Conservation (phyloP, 2,329 filamentous ascomycete species). For the Fulvia fulva region DNA sequence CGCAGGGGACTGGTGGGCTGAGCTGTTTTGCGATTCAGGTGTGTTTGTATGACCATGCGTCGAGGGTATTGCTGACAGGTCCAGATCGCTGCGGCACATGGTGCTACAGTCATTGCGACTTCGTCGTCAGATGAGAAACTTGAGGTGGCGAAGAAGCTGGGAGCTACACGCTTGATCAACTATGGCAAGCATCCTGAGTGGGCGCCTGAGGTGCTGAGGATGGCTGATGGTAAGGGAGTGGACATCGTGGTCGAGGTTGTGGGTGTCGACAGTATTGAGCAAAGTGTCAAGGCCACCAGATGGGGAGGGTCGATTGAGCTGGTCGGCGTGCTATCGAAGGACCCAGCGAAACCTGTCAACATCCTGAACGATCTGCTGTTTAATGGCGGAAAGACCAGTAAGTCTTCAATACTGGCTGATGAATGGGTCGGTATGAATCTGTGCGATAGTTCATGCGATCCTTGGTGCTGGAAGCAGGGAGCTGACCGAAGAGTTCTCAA, state of each 20-base stretch:
- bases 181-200: constrained; percentile 56
- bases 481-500: constrained; percentile 39
- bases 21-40: constrained; percentile 35
- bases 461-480: constrained; percentile 39
- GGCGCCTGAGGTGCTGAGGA: constrained; percentile 52
- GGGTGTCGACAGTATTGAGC: constrained; percentile 43
- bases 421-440: no score
- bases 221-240: constrained; percentile 38
- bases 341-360: constrained; percentile 14
- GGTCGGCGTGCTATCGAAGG: constrained; percentile 29
- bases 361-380: constrained; percentile 20
- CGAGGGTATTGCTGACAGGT: constrained; percentile 1
- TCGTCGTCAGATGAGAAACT: constrained; percentile 56
- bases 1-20: constrained; percentile 44
- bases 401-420: no score
- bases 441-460: constrained; percentile 17
- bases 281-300: constrained; percentile 37
- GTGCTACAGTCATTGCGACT: constrained; percentile 52
- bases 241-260: constrained; percentile 50
- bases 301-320: constrained; percentile 36
- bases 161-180: constrained; percentile 57
- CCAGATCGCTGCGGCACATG: constrained; percentile 38
- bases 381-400: constrained; percentile 20
- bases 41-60: background rate
- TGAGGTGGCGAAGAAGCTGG: constrained; percentile 49